Evolutionary conservation across 352 stramenopile species (phyloP), one percentile per base, ranked within the genome.

Genomic region (Elongisporangium undulatum): DNA sequence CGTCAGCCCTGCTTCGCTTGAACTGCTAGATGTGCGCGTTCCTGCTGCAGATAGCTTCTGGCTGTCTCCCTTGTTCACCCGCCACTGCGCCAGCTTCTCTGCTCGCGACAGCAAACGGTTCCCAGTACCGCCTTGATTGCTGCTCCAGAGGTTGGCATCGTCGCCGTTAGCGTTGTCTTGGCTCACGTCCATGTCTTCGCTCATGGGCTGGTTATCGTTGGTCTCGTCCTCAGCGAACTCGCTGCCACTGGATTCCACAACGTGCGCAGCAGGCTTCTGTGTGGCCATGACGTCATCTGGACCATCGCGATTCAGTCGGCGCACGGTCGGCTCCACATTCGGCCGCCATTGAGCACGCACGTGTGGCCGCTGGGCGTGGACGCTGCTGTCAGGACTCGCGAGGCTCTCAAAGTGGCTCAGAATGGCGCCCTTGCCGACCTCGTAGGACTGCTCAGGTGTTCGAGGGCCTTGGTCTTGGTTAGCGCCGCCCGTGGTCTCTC

Each of bases 321-420:
- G 29, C 8, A 2, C 9, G 8, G 29, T 41, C 29, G 29, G 8
- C 4, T 41, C 29, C 5, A 2, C 29, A 41, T 15, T 13, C 29
- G 5, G 4, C 13, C 29, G 4, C 4, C 29, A 41, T 41, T 41
- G 29, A 41, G 9, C 29, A 1, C 29, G 29, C 29, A 53, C 13
- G 49, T 22, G 21, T 19, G 17, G 22, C n/a, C 12, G 52, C 52
- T 51, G 8, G 4, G 22, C n/a, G 23, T 24, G 45, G 26, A 21
- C 9, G 16, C 45, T 26, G 16, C 52, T 54, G 19, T 72, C 66
- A 12, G 78, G 77, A 38, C 76, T 83, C 55, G 73, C 63, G 17
- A 90, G 61, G 20, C 68, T 66, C 0, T 74, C 76, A 56, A 90
- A 90, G 65, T 90, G 78, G 65, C 63, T 71, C n/a, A 90, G 59